phyloP scores from a whole-genome alignment of 306 rosid species.

The Quillaja saponaria region DNA sequence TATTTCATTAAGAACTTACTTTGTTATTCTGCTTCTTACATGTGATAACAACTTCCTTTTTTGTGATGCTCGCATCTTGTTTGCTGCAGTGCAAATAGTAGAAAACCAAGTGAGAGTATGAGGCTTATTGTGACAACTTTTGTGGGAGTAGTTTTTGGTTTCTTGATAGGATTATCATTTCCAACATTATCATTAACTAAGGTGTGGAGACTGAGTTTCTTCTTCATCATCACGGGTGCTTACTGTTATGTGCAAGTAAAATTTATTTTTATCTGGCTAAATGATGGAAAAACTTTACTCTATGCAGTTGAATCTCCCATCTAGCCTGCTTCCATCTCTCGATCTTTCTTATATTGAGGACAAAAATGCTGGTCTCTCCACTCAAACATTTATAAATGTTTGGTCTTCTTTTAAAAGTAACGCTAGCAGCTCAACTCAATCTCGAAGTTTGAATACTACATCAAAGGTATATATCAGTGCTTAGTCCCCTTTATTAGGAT shows the following conservation, averaged over 20 bases:
- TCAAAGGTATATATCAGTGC: constrained; percentile 53
- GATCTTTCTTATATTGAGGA: constrained; percentile 53
- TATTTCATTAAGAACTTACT: constrained; percentile 16
- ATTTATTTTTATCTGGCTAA: constrained; percentile 24
- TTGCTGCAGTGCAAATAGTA: constrained; percentile 61
- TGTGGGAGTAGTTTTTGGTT: constrained; percentile 80
- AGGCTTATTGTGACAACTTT: constrained; percentile 79
- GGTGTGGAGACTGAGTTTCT: constrained; percentile 43
- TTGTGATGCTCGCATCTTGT: constrained; percentile 35
- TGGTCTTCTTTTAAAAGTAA: constrained; percentile 43
- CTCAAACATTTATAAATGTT: not conserved
- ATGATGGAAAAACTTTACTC: constrained; percentile 28
- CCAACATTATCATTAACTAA: constrained; percentile 75
- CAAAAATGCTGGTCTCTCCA: constrained; percentile 39
- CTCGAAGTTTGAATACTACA: constrained; percentile 54
- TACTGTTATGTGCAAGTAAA: constrained; percentile 18
- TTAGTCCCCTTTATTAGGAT: constrained; percentile 17
- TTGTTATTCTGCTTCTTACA: constrained; percentile 11
- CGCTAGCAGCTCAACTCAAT: constrained; percentile 39
- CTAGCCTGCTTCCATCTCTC: constrained; percentile 62
- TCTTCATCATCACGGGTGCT: constrained; percentile 18
- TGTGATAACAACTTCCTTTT: constrained; percentile 11
- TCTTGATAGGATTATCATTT: constrained; percentile 84
- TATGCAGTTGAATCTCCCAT: constrained; percentile 77
- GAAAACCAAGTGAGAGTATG: constrained; percentile 86